These are phyloP conservation scores for Lumnitzera racemosa DNA, from an alignment of 345 rosid genomes.

Conservation along the genomic window DNA sequence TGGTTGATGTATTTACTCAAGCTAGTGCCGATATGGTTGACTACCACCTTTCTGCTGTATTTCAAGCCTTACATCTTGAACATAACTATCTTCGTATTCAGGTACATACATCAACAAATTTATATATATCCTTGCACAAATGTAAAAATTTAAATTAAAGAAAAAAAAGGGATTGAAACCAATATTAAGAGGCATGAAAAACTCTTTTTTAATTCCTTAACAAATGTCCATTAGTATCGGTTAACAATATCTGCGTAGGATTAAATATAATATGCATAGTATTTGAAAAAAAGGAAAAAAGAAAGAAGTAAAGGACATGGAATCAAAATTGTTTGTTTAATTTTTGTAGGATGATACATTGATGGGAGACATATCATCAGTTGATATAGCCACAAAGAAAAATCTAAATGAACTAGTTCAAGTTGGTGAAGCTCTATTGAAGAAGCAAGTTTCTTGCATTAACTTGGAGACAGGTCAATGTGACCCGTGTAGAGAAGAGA, in stretches of 20 bases:
- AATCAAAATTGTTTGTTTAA: background rate
- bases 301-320: background rate
- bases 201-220: too few species aligned
- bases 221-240: background rate
- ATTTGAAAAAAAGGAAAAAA: background rate
- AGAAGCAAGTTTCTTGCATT: constrained; percentile 51
- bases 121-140: background rate
- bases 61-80: constrained; percentile 36
- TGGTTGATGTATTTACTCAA: constrained; percentile 48
- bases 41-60: constrained; percentile 39
- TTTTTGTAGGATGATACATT: constrained; percentile 49
- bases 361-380: constrained; percentile 41
- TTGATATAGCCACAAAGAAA: constrained; percentile 49
- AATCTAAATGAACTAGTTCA: constrained; percentile 50
- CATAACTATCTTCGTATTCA: constrained; percentile 44
- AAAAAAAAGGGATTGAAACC: too few species aligned
- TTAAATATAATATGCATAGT: background rate
- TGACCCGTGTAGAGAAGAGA: too few species aligned
- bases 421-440: constrained; percentile 49
- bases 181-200: too few species aligned
- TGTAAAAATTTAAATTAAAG: too few species aligned
- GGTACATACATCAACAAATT: constrained; percentile 18
- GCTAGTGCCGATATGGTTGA: constrained; percentile 68
- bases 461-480: constrained; percentile 43
- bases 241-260: background rate